Conservation (phyloP, 805 yeast species). For the Wickerhamiella kazuoi region DNA sequence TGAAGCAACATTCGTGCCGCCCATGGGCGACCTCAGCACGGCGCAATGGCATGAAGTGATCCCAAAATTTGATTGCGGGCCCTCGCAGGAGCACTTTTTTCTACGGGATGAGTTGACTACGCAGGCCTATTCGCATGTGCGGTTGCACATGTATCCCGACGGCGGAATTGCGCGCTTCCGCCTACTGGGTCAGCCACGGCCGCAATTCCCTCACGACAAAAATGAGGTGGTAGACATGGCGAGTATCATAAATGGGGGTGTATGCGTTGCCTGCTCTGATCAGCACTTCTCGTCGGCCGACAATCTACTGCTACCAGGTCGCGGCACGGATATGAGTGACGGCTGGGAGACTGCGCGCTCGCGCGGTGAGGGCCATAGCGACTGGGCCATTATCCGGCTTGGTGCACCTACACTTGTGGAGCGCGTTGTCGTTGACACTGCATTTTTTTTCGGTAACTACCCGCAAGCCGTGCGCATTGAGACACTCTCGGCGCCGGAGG, state of each 20-base stretch:
- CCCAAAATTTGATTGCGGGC: constrained; percentile 66
- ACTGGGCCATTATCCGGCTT: constrained; percentile 75
- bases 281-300: constrained; percentile 91
- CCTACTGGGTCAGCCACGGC: constrained; percentile 66
- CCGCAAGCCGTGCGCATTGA: constrained; percentile 67
- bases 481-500: constrained; percentile 27
- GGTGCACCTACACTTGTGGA: constrained; percentile 46
- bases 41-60: constrained; percentile 57
- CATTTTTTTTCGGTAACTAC: constrained; percentile 86
- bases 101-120: constrained; percentile 40
- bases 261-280: constrained; percentile 65
- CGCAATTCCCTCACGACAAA: constrained; percentile 39
- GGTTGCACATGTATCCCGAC: constrained; percentile 88
- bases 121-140: constrained; percentile 53
- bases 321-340: constrained; percentile 92
- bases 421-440: constrained; percentile 66
- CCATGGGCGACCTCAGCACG: constrained; percentile 19
- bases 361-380: constrained; percentile 64
- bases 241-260: constrained; percentile 72
- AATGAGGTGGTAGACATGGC: constrained; percentile 51
- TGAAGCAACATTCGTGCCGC: constrained; percentile 38
- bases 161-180: constrained; percentile 96
- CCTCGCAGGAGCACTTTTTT: constrained; percentile 73
- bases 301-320: constrained; percentile 76
- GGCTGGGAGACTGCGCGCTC: constrained; percentile 98